These are phyloP conservation scores for Phytopythium oedochilum DNA, from an alignment of 352 stramenopile genomes.

Conservation along the genomic window DNA sequence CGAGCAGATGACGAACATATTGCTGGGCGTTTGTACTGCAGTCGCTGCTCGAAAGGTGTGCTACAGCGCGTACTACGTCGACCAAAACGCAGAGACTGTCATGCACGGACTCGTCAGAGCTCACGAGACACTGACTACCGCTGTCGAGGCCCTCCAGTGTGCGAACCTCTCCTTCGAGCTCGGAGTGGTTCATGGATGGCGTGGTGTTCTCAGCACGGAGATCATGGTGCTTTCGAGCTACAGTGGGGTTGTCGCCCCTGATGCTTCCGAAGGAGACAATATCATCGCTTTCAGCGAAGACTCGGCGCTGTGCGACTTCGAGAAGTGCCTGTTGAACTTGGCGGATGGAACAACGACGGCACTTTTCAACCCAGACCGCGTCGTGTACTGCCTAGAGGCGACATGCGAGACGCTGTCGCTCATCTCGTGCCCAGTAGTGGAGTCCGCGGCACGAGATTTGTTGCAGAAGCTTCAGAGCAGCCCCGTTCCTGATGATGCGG, in stretches of 20 bases:
- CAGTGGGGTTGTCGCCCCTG: neutral
- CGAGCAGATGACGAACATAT: neutral
- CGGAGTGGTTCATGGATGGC: slow-evolving; percentile 53
- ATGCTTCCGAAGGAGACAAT: neutral
- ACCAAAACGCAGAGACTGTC: slow-evolving; percentile 10
- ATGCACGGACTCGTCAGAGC: slow-evolving; percentile 21
- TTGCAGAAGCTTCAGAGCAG: slow-evolving; percentile 21
- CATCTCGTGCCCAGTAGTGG: slow-evolving; percentile 39
- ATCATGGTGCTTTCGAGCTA: slow-evolving; percentile 38
- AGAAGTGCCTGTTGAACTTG: slow-evolving; percentile 39
- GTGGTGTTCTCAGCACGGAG: slow-evolving; percentile 54
- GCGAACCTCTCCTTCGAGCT: slow-evolving; percentile 17
- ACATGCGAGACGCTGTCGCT: slow-evolving; percentile 50
- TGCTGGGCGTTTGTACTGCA: slow-evolving; percentile 21
- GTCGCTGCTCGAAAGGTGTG: slow-evolving; percentile 26
- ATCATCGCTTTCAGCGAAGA: slow-evolving; percentile 3
- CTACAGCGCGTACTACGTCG: slow-evolving; percentile 30
- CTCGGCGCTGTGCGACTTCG: slow-evolving; percentile 21
- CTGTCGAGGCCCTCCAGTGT: slow-evolving; percentile 12
- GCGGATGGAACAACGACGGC: slow-evolving; percentile 2
- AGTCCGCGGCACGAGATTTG: slow-evolving; percentile 29
- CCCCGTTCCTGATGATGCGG: neutral
- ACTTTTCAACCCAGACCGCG: slow-evolving; percentile 26
- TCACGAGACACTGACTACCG: slow-evolving; percentile 15
- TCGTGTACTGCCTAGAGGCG: slow-evolving; percentile 39